phyloP scores from a whole-genome alignment of 2,329 filamentous ascomycete genomes.

The Samsoniella hepiali region DNA sequence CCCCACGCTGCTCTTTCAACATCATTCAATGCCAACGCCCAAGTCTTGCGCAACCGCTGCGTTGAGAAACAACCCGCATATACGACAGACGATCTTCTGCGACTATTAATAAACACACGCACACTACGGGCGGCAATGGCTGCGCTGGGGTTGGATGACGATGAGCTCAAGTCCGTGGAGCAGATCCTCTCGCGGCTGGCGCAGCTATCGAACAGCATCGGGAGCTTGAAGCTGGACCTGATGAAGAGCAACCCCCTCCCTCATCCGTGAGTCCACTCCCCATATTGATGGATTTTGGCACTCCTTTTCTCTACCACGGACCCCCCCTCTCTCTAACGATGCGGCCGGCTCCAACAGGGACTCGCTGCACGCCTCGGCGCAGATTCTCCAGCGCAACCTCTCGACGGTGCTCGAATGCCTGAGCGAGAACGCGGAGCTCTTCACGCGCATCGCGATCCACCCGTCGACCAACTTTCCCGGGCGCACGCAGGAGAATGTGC shows the following conservation, averaged over 20 bases:
- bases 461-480: constrained; percentile 74
- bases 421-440: constrained; percentile 61
- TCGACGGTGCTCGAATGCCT: constrained; percentile 63
- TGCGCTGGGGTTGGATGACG: constrained; percentile 49
- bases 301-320: not conserved
- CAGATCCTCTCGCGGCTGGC: constrained; percentile 65
- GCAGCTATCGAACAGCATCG: constrained; percentile 66
- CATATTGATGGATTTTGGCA: too few relatives aligned
- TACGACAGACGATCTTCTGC: not conserved
- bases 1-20: not conserved
- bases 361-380: constrained; percentile 68
- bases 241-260: constrained; percentile 63
- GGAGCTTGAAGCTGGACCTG: constrained; percentile 60
- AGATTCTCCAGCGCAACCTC: constrained; percentile 70
- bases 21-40: not conserved
- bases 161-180: constrained; percentile 67
- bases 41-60: not conserved
- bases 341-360: constrained; percentile 43
- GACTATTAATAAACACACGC: not conserved
- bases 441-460: constrained; percentile 68
- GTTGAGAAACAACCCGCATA: not conserved
- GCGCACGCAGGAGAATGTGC: constrained; percentile 61
- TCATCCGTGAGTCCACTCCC: constrained; percentile 50
- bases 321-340: not conserved
- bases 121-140: constrained; percentile 31